phyloP scores from a whole-genome alignment of 2,329 filamentous ascomycete genomes.

The Orbilia ellipsospora region DNA sequence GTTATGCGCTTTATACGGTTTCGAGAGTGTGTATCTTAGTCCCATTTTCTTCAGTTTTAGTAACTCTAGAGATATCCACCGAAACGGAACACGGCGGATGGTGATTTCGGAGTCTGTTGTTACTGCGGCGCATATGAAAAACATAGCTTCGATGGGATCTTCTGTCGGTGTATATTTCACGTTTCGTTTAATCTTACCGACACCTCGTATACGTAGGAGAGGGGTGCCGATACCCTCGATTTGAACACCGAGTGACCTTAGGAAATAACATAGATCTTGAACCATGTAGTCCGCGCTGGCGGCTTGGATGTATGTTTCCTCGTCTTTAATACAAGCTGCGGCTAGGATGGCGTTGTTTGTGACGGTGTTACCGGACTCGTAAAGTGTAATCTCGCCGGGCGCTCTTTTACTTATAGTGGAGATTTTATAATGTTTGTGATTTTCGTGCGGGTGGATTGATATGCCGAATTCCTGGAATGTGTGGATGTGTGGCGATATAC shows the following conservation, averaged over 20 bases:
- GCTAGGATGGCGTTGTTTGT: constrained; percentile 34
- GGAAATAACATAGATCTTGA: too few relatives aligned
- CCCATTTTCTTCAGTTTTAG: too few relatives aligned
- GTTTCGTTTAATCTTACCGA: not conserved
- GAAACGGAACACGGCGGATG: too few relatives aligned
- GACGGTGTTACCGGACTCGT: constrained; percentile 41
- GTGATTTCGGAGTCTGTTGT: constrained; percentile 31
- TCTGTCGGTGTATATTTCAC: constrained; percentile 28
- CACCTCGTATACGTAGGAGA: too few relatives aligned
- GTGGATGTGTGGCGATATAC: constrained; percentile 30
- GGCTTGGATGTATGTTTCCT: not conserved
- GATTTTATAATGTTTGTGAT: not conserved
- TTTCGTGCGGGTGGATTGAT: too few relatives aligned
- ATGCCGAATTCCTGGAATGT: constrained; percentile 25
- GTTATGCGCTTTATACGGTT: too few relatives aligned
- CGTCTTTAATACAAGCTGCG: constrained; percentile 11
- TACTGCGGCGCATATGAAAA: constrained; percentile 36
- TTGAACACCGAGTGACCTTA: too few relatives aligned
- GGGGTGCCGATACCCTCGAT: too few relatives aligned
- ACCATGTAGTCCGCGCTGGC: too few relatives aligned
- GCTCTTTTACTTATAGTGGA: constrained; percentile 20
- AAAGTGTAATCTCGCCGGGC: constrained; percentile 32
- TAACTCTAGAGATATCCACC: too few relatives aligned
- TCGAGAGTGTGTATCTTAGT: too few relatives aligned
- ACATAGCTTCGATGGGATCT: constrained; percentile 47